A percentile compares a stretch with the other conserved stretches of the same genome.
phyloP scores from a whole-genome alignment of 1,139 yeast genomes.

The Diutina sp. region DNA sequence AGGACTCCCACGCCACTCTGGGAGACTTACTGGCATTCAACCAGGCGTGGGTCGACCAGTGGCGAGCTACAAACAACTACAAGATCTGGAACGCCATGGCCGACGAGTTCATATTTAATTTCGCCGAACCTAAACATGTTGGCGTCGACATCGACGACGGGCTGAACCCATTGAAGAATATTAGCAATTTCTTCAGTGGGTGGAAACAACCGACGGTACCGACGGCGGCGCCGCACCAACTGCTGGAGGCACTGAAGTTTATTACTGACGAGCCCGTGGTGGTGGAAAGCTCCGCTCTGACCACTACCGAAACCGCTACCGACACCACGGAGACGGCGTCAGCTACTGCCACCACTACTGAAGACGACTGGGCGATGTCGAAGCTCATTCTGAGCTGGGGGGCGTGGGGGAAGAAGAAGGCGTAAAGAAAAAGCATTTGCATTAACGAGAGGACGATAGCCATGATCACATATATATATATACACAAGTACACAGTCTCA shows the following conservation, averaged over 20 bases:
- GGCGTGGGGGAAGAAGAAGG: not conserved
- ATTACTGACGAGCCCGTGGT: not conserved
- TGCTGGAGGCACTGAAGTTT: not conserved
- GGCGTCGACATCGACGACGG: conserved; percentile 13
- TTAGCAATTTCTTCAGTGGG: not conserved
- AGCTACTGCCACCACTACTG: not conserved
- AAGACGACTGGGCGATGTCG: not conserved
- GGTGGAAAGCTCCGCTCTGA: not conserved
- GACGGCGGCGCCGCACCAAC: not conserved
- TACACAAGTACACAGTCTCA: conserved; percentile 5
- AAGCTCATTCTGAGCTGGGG: not conserved
- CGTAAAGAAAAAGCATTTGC: not conserved
- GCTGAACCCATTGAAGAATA: not conserved
- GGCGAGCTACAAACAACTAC: conserved; percentile 61
- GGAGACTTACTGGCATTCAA: conserved; percentile 34
- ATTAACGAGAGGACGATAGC: not conserved
- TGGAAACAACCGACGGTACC: not conserved
- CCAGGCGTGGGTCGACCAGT: conserved; percentile 40
- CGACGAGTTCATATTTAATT: conserved; percentile 82
- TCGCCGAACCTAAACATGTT: conserved; percentile 70
- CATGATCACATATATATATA: not conserved
- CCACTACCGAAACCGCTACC: not conserved
- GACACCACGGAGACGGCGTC: not conserved
- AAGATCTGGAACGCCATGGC: conserved; percentile 59
- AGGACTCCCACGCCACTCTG: conserved; percentile 4